Evolutionary conservation across 2,329 filamentous ascomycete species (phyloP).

Genomic region (Eutypella sp.): DNA sequence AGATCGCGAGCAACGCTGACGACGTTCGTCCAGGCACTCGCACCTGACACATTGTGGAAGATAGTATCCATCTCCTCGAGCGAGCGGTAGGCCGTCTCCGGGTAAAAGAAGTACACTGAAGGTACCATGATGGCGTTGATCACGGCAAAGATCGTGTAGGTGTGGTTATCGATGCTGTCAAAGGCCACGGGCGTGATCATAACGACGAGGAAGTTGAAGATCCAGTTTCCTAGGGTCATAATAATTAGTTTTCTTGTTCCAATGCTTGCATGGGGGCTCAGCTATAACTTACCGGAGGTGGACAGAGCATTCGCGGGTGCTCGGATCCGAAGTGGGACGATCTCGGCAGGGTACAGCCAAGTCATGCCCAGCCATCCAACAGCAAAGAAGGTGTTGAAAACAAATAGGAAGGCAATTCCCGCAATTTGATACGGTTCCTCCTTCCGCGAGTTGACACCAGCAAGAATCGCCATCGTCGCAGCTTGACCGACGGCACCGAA

Average conservation of each 20-base stretch:
- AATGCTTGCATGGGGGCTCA: constrained; percentile 17
- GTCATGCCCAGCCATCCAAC: constrained; percentile 49
- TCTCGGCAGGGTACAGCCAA: constrained; percentile 57
- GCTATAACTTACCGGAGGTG: constrained; percentile 30
- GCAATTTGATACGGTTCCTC: constrained; percentile 22
- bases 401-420: constrained; percentile 38
- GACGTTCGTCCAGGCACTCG: constrained; percentile 34
- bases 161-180: constrained; percentile 48
- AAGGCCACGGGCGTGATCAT: constrained; percentile 59
- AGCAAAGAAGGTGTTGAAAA: constrained; percentile 50
- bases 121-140: constrained; percentile 59
- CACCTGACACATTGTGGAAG: constrained; percentile 51
- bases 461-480: constrained; percentile 59
- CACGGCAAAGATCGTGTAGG: constrained; percentile 60
- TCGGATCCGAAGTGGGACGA: constrained; percentile 45
- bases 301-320: constrained; percentile 54
- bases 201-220: constrained; percentile 60
- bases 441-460: constrained; percentile 33
- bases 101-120: constrained; percentile 57
- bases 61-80: constrained; percentile 65
- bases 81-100: constrained; percentile 58
- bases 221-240: constrained; percentile 45
- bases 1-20: constrained; percentile 40
- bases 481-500: constrained; percentile 62
- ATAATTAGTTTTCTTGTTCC: neutral